phyloP scores from a whole-genome alignment of 208 protist genomes.

The Lotmaria passim region DNA sequence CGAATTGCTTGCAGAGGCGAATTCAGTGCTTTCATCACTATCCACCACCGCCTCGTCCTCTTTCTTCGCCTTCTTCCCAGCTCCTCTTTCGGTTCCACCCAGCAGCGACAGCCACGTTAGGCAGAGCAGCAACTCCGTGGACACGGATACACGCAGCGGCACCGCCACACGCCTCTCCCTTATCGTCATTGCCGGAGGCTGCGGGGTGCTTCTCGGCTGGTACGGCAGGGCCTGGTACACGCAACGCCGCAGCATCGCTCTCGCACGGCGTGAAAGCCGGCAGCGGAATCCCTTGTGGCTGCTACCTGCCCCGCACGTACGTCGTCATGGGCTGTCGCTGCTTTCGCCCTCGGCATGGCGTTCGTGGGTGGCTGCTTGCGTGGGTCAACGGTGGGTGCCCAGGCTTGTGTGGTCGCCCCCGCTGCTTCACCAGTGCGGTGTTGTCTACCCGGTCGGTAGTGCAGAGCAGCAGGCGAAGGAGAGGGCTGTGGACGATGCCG shows the following conservation, averaged over 20 bases:
- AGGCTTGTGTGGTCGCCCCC: slow-evolving; percentile 7
- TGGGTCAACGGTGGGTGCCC: slow-evolving; percentile 14
- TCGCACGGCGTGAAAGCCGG: slow-evolving; percentile 17
- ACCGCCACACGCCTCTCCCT: neutral
- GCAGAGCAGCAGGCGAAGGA: neutral
- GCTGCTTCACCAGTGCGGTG: slow-evolving; percentile 17
- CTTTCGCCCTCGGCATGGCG: too few relatives aligned
- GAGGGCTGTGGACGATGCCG: neutral
- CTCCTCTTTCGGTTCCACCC: neutral
- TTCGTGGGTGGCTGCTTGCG: slow-evolving; percentile 25
- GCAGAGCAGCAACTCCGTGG: neutral
- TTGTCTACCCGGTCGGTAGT: neutral
- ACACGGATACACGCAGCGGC: neutral
- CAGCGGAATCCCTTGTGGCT: slow-evolving; percentile 37
- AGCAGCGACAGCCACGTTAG: too few relatives aligned
- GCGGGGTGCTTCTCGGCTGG: slow-evolving; percentile 8
- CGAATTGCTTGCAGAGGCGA: neutral
- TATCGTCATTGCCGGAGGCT: neutral
- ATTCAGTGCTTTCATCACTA: neutral
- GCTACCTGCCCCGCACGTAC: slow-evolving; percentile 34
- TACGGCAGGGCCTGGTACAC: slow-evolving; percentile 5
- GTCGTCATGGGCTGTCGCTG: too few relatives aligned
- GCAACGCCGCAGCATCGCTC: neutral
- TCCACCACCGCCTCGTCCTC: too few relatives aligned
- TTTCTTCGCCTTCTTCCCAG: neutral